Evolutionary conservation across 179 eudicot species (phyloP).

Genomic region (Pouteria campechiana): DNA sequence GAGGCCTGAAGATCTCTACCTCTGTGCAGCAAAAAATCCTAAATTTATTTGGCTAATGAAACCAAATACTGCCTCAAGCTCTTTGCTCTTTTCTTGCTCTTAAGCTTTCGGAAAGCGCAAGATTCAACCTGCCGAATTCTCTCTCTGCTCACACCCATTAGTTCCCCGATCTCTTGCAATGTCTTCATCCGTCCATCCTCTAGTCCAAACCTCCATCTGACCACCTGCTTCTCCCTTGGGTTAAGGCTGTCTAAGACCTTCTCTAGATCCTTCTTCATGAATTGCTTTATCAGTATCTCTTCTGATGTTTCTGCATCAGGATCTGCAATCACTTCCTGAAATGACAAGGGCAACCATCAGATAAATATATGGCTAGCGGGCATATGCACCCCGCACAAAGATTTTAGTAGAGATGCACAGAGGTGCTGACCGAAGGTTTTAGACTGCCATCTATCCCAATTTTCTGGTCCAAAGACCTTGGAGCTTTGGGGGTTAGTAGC

Average conservation of each 20-base stretch:
- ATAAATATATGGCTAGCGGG: not conserved
- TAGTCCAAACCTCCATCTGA: slow-evolving; percentile 77
- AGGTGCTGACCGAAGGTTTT: slow-evolving; percentile 87
- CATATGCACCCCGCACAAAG: too few relatives aligned
- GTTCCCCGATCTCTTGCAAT: slow-evolving; percentile 88
- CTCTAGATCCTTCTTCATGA: slow-evolving; percentile 65
- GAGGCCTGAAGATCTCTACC: not conserved
- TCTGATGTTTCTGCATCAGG: slow-evolving; percentile 68
- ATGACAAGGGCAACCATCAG: not conserved
- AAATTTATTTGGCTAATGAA: slow-evolving; percentile 4
- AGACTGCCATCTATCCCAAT: slow-evolving; percentile 47
- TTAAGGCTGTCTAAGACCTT: slow-evolving; percentile 61
- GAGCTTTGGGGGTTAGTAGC: slow-evolving; percentile 67
- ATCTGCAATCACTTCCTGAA: slow-evolving; percentile 63
- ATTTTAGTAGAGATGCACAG: too few relatives aligned
- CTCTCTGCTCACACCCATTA: slow-evolving; percentile 86
- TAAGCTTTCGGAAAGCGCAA: slow-evolving; percentile 67
- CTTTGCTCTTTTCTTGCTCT: slow-evolving; percentile 60
- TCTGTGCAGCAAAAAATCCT: not conserved
- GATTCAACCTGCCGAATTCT: slow-evolving; percentile 86
- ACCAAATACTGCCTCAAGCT: slow-evolving; percentile 51
- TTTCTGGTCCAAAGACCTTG: slow-evolving; percentile 88
- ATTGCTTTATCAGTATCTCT: slow-evolving; percentile 53
- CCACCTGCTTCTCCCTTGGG: slow-evolving; percentile 58
- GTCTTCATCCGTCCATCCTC: slow-evolving; percentile 85